These are phyloP conservation scores for Ceratonia siliqua DNA, from an alignment of 306 rosid genomes.

Conservation along the genomic window DNA sequence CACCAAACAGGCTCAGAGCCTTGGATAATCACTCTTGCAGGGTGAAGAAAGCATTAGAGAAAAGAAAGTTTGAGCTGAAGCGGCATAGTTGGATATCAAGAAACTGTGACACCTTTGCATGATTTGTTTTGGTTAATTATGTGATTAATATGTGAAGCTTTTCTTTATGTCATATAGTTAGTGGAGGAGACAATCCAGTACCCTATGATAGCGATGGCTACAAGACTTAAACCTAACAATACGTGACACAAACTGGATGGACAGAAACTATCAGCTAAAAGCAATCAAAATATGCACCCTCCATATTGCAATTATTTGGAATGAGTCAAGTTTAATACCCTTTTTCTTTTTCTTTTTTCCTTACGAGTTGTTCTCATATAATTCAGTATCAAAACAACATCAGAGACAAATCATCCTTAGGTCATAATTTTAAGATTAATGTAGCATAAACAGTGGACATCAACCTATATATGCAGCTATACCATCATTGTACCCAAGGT, in stretches of 20 bases:
- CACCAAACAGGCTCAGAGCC: conserved; percentile 14
- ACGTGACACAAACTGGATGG: conserved; percentile 41
- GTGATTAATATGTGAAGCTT: conserved; percentile 23
- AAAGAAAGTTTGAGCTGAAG: conserved; percentile 12
- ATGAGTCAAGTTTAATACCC: conserved; percentile 19
- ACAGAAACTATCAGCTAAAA: conserved; percentile 36
- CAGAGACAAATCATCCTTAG: conserved; percentile 4
- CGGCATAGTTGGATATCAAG: conserved; percentile 9
- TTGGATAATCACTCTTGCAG: background rate
- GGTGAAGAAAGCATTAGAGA: conserved; percentile 14
- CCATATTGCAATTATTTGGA: conserved; percentile 39
- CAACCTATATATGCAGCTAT: too few species aligned
- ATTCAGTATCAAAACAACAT: background rate
- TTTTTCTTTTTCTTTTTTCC: background rate
- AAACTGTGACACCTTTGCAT: background rate
- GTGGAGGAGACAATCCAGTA: conserved; percentile 38
- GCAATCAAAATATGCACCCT: conserved; percentile 31
- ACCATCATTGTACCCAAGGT: too few species aligned
- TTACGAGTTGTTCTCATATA: background rate
- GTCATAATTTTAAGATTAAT: too few species aligned
- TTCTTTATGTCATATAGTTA: conserved; percentile 35
- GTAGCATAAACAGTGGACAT: too few species aligned
- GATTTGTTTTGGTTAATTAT: conserved; percentile 23
- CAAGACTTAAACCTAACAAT: conserved; percentile 38
- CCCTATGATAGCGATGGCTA: conserved; percentile 37